A percentile compares a stretch with the other conserved stretches of the same genome.
These are phyloP conservation scores for Coccomyxa sp. DNA, from an alignment of 139 green algal species.

Conservation along the genomic window DNA sequence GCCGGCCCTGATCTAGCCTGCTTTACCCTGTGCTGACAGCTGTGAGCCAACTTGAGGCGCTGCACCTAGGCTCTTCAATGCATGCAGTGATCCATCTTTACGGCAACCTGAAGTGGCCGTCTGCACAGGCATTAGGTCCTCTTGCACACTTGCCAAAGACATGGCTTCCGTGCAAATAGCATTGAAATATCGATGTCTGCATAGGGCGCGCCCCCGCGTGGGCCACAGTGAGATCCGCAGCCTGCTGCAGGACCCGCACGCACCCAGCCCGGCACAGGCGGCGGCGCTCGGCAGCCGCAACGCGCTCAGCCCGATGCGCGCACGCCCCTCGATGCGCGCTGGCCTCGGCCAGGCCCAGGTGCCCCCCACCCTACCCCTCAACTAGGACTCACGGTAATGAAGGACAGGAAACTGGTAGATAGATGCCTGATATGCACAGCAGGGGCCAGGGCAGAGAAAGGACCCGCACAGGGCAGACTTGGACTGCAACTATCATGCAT, in stretches of 20 bases:
- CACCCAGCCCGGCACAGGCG: neutral
- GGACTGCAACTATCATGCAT: neutral
- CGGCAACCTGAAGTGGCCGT: too few species aligned
- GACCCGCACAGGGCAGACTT: neutral
- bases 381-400: too few species aligned
- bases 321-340: neutral
- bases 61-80: too few species aligned
- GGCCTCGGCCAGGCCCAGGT: slow-evolving; percentile 9
- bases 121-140: too few species aligned
- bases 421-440: neutral
- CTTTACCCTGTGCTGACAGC: too few species aligned
- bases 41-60: too few species aligned
- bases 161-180: too few species aligned
- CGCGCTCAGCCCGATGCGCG: slow-evolving; percentile 16
- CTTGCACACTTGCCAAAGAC: too few species aligned
- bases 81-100: too few species aligned
- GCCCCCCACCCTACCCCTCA: neutral
- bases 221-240: slow-evolving; percentile 7
- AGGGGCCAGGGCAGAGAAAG: neutral
- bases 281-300: slow-evolving; percentile 18
- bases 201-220: slow-evolving; percentile 2
- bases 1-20: too few species aligned
- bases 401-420: neutral
- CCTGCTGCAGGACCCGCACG: neutral
- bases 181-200: neutral